These are phyloP conservation scores for Alectoria sarmentosa DNA, from an alignment of 495 filamentous ascomycete genomes.

Conservation along the genomic window DNA sequence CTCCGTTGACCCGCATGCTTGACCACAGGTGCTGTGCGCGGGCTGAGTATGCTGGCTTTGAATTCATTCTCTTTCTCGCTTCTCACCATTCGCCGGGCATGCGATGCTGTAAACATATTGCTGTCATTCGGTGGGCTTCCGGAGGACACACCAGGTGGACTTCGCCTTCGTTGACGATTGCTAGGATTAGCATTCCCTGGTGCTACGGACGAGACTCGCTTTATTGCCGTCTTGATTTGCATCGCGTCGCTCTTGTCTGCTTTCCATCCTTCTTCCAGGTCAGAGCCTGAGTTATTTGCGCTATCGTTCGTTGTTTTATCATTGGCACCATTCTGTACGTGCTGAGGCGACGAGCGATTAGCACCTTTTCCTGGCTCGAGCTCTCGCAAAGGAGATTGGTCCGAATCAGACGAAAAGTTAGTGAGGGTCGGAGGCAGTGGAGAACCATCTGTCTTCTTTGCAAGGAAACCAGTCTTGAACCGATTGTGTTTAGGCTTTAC, in stretches of 20 bases:
- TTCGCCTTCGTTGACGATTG: slow-evolving; percentile 48
- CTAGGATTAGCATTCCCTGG: slow-evolving; percentile 33
- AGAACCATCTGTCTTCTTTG: slow-evolving; percentile 62
- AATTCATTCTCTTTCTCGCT: slow-evolving; percentile 51
- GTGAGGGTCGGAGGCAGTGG: slow-evolving; percentile 58
- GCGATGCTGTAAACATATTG: slow-evolving; percentile 59
- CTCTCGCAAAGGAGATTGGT: slow-evolving; percentile 59
- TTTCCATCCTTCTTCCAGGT: slow-evolving; percentile 31
- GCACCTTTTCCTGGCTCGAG: slow-evolving; percentile 53
- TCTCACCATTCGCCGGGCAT: slow-evolving; percentile 65
- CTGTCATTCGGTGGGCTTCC: slow-evolving; percentile 52
- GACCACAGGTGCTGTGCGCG: slow-evolving; percentile 57
- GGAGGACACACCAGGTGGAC: slow-evolving; percentile 49
- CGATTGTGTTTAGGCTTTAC: slow-evolving; percentile 59
- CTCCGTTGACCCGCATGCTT: slow-evolving; percentile 48
- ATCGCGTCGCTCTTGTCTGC: slow-evolving; percentile 50
- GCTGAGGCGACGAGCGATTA: slow-evolving; percentile 46
- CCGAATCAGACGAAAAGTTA: slow-evolving; percentile 51
- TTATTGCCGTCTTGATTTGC: slow-evolving; percentile 57
- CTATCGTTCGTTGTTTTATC: slow-evolving; percentile 45
- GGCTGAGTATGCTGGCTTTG: slow-evolving; percentile 55
- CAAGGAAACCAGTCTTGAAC: slow-evolving; percentile 87
- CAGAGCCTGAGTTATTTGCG: slow-evolving; percentile 35
- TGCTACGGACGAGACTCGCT: slow-evolving; percentile 41
- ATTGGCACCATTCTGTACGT: slow-evolving; percentile 40